Percentiles rank a stretch among this genome's conserved stretches.
Conservation (phyloP, 1,284 basidiomycete genomes). For the Cutaneotrichosporon cavernicola region DNA sequence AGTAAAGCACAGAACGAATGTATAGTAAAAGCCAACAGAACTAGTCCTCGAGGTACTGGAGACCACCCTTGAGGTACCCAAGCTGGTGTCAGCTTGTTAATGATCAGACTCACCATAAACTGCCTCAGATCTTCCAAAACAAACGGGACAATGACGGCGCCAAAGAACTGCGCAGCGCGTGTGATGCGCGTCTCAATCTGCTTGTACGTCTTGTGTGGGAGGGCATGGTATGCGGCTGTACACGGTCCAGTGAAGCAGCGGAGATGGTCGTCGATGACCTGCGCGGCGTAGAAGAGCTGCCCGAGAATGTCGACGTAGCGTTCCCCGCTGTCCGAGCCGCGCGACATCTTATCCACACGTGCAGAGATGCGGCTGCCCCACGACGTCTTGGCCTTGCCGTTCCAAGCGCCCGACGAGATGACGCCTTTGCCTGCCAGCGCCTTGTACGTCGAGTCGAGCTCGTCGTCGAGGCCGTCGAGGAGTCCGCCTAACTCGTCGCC, state of each 20-base stretch:
- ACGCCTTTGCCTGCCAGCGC: conserved; percentile 88
- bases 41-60: conserved; percentile 44
- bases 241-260: conserved; percentile 62
- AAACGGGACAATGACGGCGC: conserved; percentile 83
- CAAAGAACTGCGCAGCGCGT: conserved; percentile 84
- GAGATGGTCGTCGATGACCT: conserved; percentile 84
- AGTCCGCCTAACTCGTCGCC: conserved; percentile 58
- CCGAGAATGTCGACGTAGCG: conserved; percentile 77
- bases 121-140: conserved; percentile 67
- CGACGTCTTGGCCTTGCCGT: conserved; percentile 64
- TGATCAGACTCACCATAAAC: conserved; percentile 68
- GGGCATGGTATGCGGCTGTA: conserved; percentile 66
- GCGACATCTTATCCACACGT: conserved; percentile 84
- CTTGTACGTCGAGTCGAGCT: conserved; percentile 80
- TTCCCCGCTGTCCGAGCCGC: conserved; percentile 82
- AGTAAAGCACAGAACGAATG: conserved; percentile 6
- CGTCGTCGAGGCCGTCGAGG: conserved; percentile 72
- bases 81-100: conserved; percentile 24
- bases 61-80: conserved; percentile 44
- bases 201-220: conserved; percentile 64
- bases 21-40: neutral
- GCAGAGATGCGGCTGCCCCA: conserved; percentile 81
- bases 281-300: conserved; percentile 70
- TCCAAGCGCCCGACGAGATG: conserved; percentile 54
- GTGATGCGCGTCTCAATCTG: conserved; percentile 73